phyloP scores from a whole-genome alignment of 352 stramenopile species.

The Phytophthora citricola region DNA sequence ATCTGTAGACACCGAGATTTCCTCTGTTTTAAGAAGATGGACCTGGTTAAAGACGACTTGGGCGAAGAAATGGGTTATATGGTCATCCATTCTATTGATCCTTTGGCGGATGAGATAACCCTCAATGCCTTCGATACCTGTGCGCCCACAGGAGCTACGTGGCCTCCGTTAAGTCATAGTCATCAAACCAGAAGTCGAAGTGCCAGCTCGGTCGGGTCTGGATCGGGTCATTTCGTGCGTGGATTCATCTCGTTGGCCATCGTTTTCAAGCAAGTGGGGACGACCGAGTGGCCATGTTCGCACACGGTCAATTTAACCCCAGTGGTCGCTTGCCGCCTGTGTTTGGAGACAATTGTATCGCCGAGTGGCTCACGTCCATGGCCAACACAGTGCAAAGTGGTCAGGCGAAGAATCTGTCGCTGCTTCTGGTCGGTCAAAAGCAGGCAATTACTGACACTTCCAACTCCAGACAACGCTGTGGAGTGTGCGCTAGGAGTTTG shows the following conservation, averaged over 20 bases:
- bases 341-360: constrained; percentile 65
- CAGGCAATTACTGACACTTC: constrained; percentile 8
- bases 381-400: constrained; percentile 69
- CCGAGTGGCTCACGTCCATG: constrained; percentile 63
- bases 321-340: constrained; percentile 59
- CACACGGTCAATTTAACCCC: constrained; percentile 70
- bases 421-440: constrained; percentile 50
- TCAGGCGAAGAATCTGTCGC: constrained; percentile 78
- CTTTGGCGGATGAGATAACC: constrained; percentile 36
- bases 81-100: constrained; percentile 75
- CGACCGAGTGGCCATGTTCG: constrained; percentile 71
- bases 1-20: constrained; percentile 77
- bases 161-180: constrained; percentile 23
- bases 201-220: constrained; percentile 19
- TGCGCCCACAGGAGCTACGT: constrained; percentile 31
- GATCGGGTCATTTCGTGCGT: constrained; percentile 50
- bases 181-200: constrained; percentile 24
- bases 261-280: constrained; percentile 67
- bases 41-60: constrained; percentile 56
- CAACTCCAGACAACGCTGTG: constrained; percentile 42
- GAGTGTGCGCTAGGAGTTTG: constrained; percentile 57
- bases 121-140: constrained; percentile 24
- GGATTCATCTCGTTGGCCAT: constrained; percentile 70
- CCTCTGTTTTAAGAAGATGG: constrained; percentile 85
- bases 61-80: constrained; percentile 76